A percentile compares a stretch with the other conserved stretches of the same genome.
These are phyloP conservation scores for Saccharomycopsis sp. DNA, from an alignment of 805 yeast species.

Conservation along the genomic window DNA sequence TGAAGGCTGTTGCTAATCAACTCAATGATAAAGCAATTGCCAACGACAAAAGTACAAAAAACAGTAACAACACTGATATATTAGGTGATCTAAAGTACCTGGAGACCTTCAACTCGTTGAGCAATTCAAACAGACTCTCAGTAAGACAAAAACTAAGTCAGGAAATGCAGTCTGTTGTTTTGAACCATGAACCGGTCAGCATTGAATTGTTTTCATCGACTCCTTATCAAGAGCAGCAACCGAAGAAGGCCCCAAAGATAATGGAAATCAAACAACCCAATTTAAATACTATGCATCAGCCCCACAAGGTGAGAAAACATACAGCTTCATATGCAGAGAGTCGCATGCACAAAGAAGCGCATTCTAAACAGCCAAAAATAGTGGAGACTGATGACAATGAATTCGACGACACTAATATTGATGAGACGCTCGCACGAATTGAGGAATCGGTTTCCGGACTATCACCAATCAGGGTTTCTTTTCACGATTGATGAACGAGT, in stretches of 20 bases:
- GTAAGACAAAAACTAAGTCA: constrained; percentile 8
- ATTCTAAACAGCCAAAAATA: neutral
- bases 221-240: neutral
- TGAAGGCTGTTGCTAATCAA: constrained; percentile 2
- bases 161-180: neutral
- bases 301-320: neutral
- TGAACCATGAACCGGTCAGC: neutral
- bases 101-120: neutral
- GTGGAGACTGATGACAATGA: constrained; percentile 8
- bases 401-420: constrained; percentile 16
- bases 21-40: neutral
- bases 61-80: neutral
- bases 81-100: neutral
- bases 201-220: neutral
- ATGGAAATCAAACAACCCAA: neutral
- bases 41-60: constrained; percentile 1
- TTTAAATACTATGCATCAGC: neutral
- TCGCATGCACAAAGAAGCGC: no score
- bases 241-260: neutral
- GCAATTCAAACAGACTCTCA: constrained; percentile 1
- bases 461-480: constrained; percentile 16
- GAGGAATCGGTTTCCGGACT: constrained; percentile 11
- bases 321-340: no score
- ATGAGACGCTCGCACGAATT: constrained; percentile 19
- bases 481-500: constrained; percentile 6